Conservation (phyloP, 179 eudicot species). For the Beta lomatogona region DNA sequence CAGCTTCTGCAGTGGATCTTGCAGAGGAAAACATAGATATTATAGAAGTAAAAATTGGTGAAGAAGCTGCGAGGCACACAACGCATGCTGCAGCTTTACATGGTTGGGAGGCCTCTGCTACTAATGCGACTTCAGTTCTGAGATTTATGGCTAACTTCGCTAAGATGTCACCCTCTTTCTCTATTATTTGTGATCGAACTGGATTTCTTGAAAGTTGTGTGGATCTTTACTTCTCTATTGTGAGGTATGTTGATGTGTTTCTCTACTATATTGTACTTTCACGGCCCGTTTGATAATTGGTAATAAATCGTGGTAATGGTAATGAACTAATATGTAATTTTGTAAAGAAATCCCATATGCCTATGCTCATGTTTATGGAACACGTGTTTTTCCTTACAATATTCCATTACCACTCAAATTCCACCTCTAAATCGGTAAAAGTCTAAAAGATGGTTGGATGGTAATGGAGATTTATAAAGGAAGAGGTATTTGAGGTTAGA, state of each 20-base stretch:
- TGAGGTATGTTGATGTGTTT: constrained; percentile 52
- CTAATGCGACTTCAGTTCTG: constrained; percentile 83
- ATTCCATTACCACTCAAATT: too few species aligned
- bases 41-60: constrained; percentile 82
- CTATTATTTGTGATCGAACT: constrained; percentile 67
- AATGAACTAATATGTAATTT: too few species aligned
- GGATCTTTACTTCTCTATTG: constrained; percentile 83
- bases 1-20: constrained; percentile 61
- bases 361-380: too few species aligned
- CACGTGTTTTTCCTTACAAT: too few species aligned
- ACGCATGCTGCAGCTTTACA: constrained; percentile 63
- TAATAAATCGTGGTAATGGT: too few species aligned
- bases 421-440: too few species aligned
- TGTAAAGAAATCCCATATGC: too few species aligned
- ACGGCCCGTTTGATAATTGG: too few species aligned
- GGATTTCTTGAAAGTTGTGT: constrained; percentile 92
- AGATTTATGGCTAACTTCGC: constrained; percentile 91
- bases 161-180: constrained; percentile 75
- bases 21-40: constrained; percentile 60
- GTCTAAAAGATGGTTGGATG: too few species aligned
- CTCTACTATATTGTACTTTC: background rate
- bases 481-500: too few species aligned
- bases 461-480: too few species aligned
- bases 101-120: constrained; percentile 83
- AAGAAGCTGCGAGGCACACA: constrained; percentile 76